Evolutionary conservation across 2,329 filamentous ascomycete species (phyloP).

Genomic region (Aureobasidium musti): DNA sequence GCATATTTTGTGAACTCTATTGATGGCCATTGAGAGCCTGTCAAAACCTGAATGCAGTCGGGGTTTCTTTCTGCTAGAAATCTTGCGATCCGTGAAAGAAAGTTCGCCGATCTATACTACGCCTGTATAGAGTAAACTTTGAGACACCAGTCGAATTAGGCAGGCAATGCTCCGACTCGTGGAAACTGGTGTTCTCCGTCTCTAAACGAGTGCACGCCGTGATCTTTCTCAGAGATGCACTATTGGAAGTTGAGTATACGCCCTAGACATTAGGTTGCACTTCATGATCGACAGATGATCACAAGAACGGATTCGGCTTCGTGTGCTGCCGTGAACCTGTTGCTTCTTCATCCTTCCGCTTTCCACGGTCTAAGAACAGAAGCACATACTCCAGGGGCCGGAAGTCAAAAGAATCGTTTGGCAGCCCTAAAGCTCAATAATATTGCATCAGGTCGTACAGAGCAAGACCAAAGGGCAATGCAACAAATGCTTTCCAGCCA

Average conservation of each 20-base stretch:
- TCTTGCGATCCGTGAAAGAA: too few relatives aligned
- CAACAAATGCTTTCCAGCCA: neutral
- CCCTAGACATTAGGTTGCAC: neutral
- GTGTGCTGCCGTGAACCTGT: neutral
- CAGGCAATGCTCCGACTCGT: conserved; percentile 16
- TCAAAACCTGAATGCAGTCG: neutral
- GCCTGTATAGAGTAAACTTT: neutral
- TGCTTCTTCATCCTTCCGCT: neutral
- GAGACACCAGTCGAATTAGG: neutral
- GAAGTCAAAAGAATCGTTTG: neutral
- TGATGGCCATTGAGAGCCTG: neutral
- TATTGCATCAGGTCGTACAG: neutral
- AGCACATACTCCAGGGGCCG: neutral
- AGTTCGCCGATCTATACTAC: neutral
- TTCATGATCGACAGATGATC: conserved; percentile 11
- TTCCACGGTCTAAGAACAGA: neutral
- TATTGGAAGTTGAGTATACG: neutral
- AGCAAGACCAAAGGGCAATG: neutral
- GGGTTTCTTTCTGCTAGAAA: neutral
- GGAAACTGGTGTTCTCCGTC: conserved; percentile 3
- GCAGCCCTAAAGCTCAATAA: neutral
- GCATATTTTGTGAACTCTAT: neutral
- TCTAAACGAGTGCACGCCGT: neutral
- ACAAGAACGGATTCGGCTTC: conserved; percentile 1
- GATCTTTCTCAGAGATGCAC: neutral